A percentile compares a stretch with the other conserved stretches of the same genome.
phyloP scores from a whole-genome alignment of 768 basidiomycete species.

The Jaapia argillacea region DNA sequence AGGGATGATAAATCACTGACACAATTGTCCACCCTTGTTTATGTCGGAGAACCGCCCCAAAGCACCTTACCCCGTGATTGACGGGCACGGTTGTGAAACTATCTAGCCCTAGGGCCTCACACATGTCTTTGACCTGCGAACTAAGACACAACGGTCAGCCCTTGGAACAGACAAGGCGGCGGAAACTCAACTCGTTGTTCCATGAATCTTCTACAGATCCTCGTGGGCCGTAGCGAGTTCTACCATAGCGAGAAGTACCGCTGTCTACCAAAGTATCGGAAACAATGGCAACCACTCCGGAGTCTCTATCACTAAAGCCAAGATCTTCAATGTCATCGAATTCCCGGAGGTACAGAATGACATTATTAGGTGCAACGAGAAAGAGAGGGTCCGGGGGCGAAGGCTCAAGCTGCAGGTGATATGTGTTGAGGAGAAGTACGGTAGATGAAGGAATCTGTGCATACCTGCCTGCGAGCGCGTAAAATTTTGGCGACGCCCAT shows the following conservation, averaged over 20 bases:
- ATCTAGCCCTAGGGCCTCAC: conserved; percentile 40
- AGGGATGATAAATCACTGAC: conserved; percentile 39
- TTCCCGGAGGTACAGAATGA: conserved; percentile 66
- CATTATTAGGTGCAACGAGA: conserved; percentile 47
- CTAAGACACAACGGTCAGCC: too few species aligned
- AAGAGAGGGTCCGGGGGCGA: conserved; percentile 56
- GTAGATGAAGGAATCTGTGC: conserved; percentile 1
- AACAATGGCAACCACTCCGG: too few species aligned
- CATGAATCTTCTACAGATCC: too few species aligned
- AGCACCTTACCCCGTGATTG: conserved; percentile 60
- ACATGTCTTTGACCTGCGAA: conserved; percentile 39
- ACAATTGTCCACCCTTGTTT: conserved; percentile 67
- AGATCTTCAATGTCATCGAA: conserved; percentile 60
- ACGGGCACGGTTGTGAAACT: conserved; percentile 64
- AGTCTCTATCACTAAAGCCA: conserved; percentile 25
- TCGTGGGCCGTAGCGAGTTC: too few species aligned
- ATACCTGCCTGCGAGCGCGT: conserved; percentile 56
- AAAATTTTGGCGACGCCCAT: conserved; percentile 72
- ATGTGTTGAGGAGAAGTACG: neutral
- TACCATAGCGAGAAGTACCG: too few species aligned
- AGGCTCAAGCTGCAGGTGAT: conserved; percentile 45
- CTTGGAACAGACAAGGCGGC: too few species aligned
- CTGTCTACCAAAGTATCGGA: too few species aligned
- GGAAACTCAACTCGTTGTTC: too few species aligned
- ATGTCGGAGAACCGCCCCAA: conserved; percentile 62